Evolutionary conservation across 2,329 filamentous ascomycete species (phyloP).

Genomic region (Claviceps pazoutovae): DNA sequence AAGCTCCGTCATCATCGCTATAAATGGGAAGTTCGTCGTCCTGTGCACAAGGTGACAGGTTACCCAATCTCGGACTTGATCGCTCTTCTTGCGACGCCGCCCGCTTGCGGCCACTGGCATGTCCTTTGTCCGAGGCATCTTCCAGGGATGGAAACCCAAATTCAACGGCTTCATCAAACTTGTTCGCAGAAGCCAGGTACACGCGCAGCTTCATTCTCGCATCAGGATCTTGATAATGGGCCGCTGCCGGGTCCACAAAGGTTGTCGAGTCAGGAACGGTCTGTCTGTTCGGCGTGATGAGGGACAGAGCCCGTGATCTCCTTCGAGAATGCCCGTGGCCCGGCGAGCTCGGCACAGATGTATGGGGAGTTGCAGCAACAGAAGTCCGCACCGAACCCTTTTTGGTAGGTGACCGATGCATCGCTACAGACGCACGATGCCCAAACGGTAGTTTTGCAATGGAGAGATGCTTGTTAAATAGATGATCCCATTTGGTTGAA

Average conservation of each 20-base stretch:
- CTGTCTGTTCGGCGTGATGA: constrained; percentile 35
- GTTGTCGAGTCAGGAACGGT: constrained; percentile 11
- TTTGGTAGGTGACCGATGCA: constrained; percentile 32
- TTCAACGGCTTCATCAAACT: constrained; percentile 89
- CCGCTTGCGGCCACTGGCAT: constrained; percentile 9
- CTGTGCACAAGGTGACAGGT: constrained; percentile 41
- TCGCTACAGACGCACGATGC: constrained; percentile 35
- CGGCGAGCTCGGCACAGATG: constrained; percentile 11
- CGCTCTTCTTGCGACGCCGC: constrained; percentile 14
- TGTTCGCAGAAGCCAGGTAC: constrained; percentile 78
- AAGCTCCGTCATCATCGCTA: constrained; percentile 34
- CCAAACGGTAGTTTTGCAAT: constrained; percentile 50
- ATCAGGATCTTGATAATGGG: constrained; percentile 83
- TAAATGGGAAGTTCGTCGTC: constrained; percentile 44
- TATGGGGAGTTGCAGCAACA: constrained; percentile 12
- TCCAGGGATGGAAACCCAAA: constrained; percentile 73
- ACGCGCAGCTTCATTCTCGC: constrained; percentile 73
- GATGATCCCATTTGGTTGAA: constrained; percentile 36
- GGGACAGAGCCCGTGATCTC: constrained; percentile 41
- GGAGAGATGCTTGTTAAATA: constrained; percentile 59
- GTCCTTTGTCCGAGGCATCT: constrained; percentile 20
- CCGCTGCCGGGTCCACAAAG: constrained; percentile 53
- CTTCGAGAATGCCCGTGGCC: constrained; percentile 27
- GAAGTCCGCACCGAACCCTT: constrained; percentile 21
- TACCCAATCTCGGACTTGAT: constrained; percentile 28